Base-by-base conservation (phyloP, 305 asterid genomes). In the Fraxinus xanthoxyloides region DNA sequence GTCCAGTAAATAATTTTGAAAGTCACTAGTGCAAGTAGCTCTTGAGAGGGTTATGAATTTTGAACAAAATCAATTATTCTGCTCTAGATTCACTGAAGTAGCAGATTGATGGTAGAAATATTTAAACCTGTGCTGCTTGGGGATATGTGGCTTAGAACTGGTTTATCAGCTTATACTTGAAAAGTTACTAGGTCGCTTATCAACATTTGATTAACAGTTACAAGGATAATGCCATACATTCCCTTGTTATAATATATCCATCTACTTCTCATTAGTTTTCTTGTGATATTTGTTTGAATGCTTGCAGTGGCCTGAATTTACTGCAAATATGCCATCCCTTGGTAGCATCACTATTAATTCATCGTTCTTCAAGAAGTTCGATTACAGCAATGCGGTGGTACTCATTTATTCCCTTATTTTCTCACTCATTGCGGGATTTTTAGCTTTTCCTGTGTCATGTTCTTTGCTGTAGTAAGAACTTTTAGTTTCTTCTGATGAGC, bases 281-380 rank as follows among this genome's bases (percentile, higher is more conserved):
- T 23, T 8, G 5, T 6, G 28, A 24, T 36, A 75, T 81, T 76
- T 48, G 31, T 84, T 83, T 70, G 73, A 61, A 51, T 82, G 17
- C 82, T 78, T 88, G 89, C 94, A 96, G 98, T 96, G 95, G 97
- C 98, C 94, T 38, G 97, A 90, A 87, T 90, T 94, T 79, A 87
- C 87, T 85, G 97, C 85, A 46, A 88, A 88, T 82, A 77, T 96
- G 76, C 95, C 97, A 9, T 90, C 72, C 70, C 35, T 92, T 26
- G 98, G 98, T 79, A 91, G 80, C 89, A 89, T 90, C 91, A 91
- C 84, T 76, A 91, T 96, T 86, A 93, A 87, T 76, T 92, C 98
- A 35, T 80, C 80, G 5, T 96, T 96, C 90, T 96, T 96, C 95
- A 93, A 84, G 82, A 94, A 91, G 85, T 94, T 96, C 74, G 94